Evolutionary conservation across 495 filamentous ascomycete genomes (phyloP).

Genomic region (Aspergillus baeticus): DNA sequence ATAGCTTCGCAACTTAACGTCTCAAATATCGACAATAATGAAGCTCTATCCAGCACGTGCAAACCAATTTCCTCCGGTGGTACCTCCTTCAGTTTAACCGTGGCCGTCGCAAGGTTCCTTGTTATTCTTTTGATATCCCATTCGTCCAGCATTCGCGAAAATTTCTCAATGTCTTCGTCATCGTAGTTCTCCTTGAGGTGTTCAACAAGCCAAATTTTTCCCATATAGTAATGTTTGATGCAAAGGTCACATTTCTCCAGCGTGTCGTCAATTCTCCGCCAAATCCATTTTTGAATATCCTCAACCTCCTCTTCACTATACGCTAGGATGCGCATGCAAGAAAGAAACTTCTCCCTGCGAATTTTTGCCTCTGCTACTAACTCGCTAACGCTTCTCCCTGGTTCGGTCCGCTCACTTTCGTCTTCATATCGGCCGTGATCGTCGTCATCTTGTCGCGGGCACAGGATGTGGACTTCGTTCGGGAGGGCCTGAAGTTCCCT

Average conservation of each 20-base stretch:
- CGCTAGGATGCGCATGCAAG: conserved; percentile 66
- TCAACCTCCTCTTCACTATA: conserved; percentile 61
- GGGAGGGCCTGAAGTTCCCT: conserved; percentile 49
- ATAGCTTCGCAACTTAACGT: conserved; percentile 61
- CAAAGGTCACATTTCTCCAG: conserved; percentile 76
- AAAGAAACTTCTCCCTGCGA: conserved; percentile 57
- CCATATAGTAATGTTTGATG: conserved; percentile 75
- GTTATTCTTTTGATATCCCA: conserved; percentile 64
- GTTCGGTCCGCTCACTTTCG: conserved; percentile 27
- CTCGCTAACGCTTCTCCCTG: conserved; percentile 32
- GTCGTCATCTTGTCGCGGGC: conserved; percentile 46
- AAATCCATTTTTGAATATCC: conserved; percentile 58
- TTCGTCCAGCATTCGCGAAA: conserved; percentile 54
- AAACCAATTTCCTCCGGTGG: conserved; percentile 48
- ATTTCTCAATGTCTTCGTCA: conserved; percentile 58
- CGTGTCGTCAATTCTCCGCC: conserved; percentile 47
- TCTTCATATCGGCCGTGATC: conserved; percentile 57
- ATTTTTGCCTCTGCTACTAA: conserved; percentile 47
- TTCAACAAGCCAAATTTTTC: conserved; percentile 60
- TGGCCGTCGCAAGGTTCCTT: conserved; percentile 50
- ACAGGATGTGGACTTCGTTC: conserved; percentile 47
- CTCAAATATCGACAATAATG: conserved; percentile 62
- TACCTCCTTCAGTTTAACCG: conserved; percentile 44
- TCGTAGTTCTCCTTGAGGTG: conserved; percentile 61
- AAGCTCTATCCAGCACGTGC: conserved; percentile 45